Conservation (phyloP, 371 early-diverging fungal genomes). For the Capillidium rhysosporum region DNA sequence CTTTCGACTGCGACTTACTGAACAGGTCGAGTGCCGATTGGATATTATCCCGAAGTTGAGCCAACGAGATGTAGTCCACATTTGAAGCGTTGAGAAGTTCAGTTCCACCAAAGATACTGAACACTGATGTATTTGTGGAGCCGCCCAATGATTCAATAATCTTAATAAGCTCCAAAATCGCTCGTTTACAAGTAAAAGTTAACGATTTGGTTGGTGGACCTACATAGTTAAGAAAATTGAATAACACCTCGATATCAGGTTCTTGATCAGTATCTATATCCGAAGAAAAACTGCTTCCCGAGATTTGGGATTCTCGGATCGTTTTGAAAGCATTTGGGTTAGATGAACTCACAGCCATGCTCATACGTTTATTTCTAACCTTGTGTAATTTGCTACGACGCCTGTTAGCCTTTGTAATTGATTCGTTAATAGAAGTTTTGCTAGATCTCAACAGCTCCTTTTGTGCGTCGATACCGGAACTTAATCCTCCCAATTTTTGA, state of each 20-base stretch:
- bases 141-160: conserved; percentile 11
- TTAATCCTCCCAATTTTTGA: conserved; percentile 30
- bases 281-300: background rate
- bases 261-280: background rate
- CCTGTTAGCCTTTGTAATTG: background rate
- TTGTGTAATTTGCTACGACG: background rate
- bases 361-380: background rate
- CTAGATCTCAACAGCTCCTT: conserved; percentile 41
- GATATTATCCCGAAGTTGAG: conserved; percentile 8
- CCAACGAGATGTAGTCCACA: background rate
- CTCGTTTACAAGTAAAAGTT: conserved; percentile 31
- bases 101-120: conserved; percentile 10
- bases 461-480: conserved; percentile 15
- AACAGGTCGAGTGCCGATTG: conserved; percentile 6
- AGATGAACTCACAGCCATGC: background rate
- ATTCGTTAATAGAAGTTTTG: conserved; percentile 14
- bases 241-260: conserved; percentile 16
- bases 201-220: conserved; percentile 36
- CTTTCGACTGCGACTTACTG: conserved; percentile 5
- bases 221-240: conserved; percentile 30
- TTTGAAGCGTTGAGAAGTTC: background rate
- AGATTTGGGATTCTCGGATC: background rate
- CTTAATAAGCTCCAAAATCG: background rate
- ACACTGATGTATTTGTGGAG: conserved; percentile 21
- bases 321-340: background rate